Evolutionary conservation across 805 yeast species (phyloP), one percentile per base, ranked within the genome.

Genomic region (Candida andamanensis): DNA sequence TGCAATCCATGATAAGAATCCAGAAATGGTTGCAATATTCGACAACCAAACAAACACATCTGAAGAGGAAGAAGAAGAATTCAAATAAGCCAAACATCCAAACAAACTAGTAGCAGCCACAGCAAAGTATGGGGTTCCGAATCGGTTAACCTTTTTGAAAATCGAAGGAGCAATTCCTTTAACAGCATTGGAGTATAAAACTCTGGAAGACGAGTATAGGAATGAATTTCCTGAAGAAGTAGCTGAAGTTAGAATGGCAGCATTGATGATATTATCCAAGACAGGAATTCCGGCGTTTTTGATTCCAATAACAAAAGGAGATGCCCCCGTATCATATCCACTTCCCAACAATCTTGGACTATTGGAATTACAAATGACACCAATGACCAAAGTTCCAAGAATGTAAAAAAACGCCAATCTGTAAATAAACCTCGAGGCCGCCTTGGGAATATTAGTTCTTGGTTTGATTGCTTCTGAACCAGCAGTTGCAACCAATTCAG

Each of bases 401-500:
- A 61, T 46, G 46, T 64, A 64, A 40, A 64, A 64, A 41, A 60
- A 58, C 2, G 54, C 56, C 49, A 66, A 52, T 63, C 74, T 50
- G 61, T 70, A 76, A 34, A 79, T 64, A 39, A 76, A 75, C 45
- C 79, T 66, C 26, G 59, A 64, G 21, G 82, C 67, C 15, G 85
- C 84, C 50, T 76, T 76, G 15, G 80, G 75, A 32, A 62, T 52
- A 24, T 58, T 56, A 17, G 50, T 41, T 28, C 67, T 47, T 17
- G 69, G 67, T 24, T 53, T 52, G 14, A 50, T 39, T 24, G 58
- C 48, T 41, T 63, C 69, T 20, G 37, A 58, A 47, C 80, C 85
- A 1, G 95, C 92, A 13, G 87, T 78, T 5, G 85, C 76, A 29
- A 80, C 66, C 45, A 79, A 62, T 58, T 79, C 85, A 12, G 84